Percentiles rank a stretch among this genome's conserved stretches.
Conservation (phyloP, 345 rosid species). For the Nephelium lappaceum region DNA sequence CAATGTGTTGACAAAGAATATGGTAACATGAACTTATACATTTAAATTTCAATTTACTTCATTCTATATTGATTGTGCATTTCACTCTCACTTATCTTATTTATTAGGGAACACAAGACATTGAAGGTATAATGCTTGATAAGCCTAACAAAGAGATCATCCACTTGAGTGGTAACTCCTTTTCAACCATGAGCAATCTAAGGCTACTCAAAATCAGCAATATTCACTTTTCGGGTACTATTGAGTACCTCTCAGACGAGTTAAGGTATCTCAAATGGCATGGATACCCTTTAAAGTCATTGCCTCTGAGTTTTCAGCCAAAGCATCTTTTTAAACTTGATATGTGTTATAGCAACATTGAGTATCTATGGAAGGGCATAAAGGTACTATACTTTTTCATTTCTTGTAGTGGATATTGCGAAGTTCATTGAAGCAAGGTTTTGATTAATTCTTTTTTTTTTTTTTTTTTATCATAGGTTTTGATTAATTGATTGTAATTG, state of each 20-base stretch:
- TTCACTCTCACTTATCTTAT: not conserved
- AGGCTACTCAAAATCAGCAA: not conserved
- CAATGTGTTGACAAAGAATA: not conserved
- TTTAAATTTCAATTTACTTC: too few species aligned
- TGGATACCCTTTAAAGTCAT: not conserved
- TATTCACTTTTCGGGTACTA: not conserved
- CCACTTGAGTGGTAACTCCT: not conserved
- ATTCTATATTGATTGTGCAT: not conserved
- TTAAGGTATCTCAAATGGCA: too few species aligned
- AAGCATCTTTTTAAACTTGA: not conserved
- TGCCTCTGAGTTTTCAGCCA: not conserved
- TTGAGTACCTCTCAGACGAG: not conserved
- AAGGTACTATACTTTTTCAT: not conserved
- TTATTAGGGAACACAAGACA: not conserved
- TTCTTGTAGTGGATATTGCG: not conserved
- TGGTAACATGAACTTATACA: not conserved
- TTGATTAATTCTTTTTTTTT: not conserved
- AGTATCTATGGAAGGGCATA: not conserved
- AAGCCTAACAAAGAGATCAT: not conserved
- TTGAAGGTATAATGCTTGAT: not conserved
- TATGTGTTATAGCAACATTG: not conserved
- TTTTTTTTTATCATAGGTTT: not conserved
- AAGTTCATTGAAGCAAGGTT: not conserved
- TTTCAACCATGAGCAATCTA: not conserved
- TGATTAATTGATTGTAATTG: too few species aligned